Conservation (phyloP, 768 basidiomycete genomes). For the Mycena venus region DNA sequence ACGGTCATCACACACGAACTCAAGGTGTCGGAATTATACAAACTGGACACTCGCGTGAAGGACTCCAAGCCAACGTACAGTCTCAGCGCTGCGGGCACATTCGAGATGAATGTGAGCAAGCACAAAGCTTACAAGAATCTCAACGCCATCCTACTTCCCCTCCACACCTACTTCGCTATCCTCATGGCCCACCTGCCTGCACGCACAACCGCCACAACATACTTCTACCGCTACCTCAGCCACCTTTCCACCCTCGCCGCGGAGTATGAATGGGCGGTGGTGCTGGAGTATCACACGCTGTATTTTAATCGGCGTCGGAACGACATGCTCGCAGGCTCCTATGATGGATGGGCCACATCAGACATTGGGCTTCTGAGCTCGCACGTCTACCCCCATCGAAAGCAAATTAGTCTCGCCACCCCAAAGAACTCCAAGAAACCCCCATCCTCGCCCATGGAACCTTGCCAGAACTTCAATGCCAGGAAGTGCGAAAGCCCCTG, state of each 20-base stretch:
- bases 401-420: background rate
- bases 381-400: background rate
- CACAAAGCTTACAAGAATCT: conserved; percentile 16
- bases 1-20: conserved; percentile 30
- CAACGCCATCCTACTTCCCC: conserved; percentile 1
- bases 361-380: conserved; percentile 8
- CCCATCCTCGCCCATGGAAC: background rate
- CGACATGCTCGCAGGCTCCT: conserved; percentile 6
- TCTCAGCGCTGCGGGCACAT: background rate
- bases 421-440: background rate
- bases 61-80: background rate
- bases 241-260: conserved; percentile 9
- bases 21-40: conserved; percentile 33
- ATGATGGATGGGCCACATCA: background rate
- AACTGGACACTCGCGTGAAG: conserved; percentile 26
- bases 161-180: conserved; percentile 17
- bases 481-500: background rate
- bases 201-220: background rate
- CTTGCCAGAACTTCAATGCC: background rate
- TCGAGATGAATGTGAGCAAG: conserved; percentile 8
- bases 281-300: no score
- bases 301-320: conserved; percentile 11
- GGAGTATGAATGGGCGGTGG: conserved; percentile 16
- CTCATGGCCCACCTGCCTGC: background rate
- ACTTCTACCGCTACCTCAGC: conserved; percentile 11